These are phyloP conservation scores for Penicillium sp. DNA, from an alignment of 2,329 filamentous ascomycete species.

Conservation along the genomic window DNA sequence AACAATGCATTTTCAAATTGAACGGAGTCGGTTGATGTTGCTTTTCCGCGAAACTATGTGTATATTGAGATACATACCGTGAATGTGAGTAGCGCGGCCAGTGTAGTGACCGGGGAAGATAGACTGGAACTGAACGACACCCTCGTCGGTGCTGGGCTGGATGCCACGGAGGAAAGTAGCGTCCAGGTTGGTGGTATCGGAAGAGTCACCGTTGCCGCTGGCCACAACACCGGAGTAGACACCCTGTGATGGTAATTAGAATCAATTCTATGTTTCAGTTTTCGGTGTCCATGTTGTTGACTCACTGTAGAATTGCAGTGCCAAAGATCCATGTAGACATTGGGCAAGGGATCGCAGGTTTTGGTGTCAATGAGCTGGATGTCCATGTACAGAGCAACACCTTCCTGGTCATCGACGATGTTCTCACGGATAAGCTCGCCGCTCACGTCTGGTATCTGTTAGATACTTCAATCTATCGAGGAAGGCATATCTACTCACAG, in stretches of 20 bases:
- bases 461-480: neutral
- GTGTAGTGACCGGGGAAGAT: constrained; percentile 57
- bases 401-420: constrained; percentile 43
- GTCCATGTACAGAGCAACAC: constrained; percentile 50
- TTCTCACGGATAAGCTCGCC: constrained; percentile 49
- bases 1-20: too few species aligned
- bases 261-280: neutral
- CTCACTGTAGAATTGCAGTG: constrained; percentile 49
- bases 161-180: constrained; percentile 54
- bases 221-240: constrained; percentile 49
- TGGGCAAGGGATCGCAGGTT: constrained; percentile 49
- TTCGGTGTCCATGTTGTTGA: neutral
- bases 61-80: constrained; percentile 29
- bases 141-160: constrained; percentile 50
- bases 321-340: constrained; percentile 49
- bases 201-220: constrained; percentile 44
- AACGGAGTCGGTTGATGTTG: neutral
- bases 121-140: constrained; percentile 51
- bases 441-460: constrained; percentile 36
- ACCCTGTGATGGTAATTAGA: constrained; percentile 30
- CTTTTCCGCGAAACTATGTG: neutral
- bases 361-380: constrained; percentile 50
- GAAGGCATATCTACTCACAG: constrained; percentile 39
- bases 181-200: constrained; percentile 50
- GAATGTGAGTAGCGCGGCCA: constrained; percentile 46